Conservation (phyloP, 2,329 filamentous ascomycete species). For the Exophiala dermatitidis region DNA sequence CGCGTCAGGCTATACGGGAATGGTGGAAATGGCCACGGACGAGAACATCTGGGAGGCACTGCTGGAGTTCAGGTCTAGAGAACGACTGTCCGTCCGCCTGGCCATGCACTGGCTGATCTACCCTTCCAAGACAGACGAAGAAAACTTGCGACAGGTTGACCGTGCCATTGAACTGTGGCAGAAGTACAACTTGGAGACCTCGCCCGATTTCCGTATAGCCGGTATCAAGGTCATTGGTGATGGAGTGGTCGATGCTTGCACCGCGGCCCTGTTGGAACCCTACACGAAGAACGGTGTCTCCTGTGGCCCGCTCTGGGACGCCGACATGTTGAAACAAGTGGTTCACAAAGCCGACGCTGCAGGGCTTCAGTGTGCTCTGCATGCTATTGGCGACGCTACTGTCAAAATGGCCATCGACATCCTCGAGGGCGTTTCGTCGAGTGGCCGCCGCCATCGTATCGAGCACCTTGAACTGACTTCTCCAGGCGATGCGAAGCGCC, state of each 20-base stretch:
- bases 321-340: constrained; percentile 37
- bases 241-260: constrained; percentile 47
- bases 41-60: constrained; percentile 43
- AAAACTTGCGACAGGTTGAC: constrained; percentile 40
- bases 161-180: constrained; percentile 39
- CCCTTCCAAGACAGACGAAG: constrained; percentile 35
- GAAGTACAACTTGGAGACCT: constrained; percentile 36
- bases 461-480: constrained; percentile 47
- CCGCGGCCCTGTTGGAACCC: constrained; percentile 42
- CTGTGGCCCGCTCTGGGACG: constrained; percentile 44
- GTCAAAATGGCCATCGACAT: constrained; percentile 42
- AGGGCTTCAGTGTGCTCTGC: constrained; percentile 44
- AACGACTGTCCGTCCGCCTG: constrained; percentile 38
- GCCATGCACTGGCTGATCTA: constrained; percentile 45
- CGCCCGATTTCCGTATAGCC: constrained; percentile 39
- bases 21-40: constrained; percentile 49
- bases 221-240: constrained; percentile 48
- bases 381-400: constrained; percentile 47
- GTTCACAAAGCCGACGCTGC: constrained; percentile 40
- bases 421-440: constrained; percentile 36
- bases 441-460: constrained; percentile 43
- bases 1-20: constrained; percentile 42
- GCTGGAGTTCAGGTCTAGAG: constrained; percentile 33
- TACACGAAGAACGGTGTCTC: constrained; percentile 38
- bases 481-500: constrained; percentile 42